These are phyloP conservation scores for Auricularia sp. DNA, from an alignment of 768 basidiomycete genomes.

Conservation along the genomic window DNA sequence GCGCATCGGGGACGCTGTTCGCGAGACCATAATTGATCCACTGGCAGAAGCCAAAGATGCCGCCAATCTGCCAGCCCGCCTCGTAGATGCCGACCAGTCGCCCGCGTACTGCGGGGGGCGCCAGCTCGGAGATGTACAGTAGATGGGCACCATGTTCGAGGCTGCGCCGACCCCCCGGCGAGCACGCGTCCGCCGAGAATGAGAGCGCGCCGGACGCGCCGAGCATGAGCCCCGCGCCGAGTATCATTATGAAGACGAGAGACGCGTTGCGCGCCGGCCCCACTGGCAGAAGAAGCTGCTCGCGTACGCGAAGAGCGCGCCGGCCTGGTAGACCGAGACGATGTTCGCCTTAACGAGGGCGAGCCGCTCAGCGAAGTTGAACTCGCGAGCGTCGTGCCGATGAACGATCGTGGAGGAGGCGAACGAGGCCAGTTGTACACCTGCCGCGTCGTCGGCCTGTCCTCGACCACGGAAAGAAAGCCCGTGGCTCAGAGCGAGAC, in stretches of 20 bases:
- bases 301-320: slow-evolving; percentile 33
- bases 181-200: slow-evolving; percentile 57
- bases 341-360: slow-evolving; percentile 33
- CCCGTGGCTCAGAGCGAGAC: too few relatives aligned
- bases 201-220: slow-evolving; percentile 25
- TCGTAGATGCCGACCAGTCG: slow-evolving; percentile 40
- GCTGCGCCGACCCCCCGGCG: slow-evolving; percentile 73
- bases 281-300: slow-evolving; percentile 24
- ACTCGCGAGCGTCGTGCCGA: slow-evolving; percentile 38
- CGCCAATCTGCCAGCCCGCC: slow-evolving; percentile 39
- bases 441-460: slow-evolving; percentile 1
- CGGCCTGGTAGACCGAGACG: slow-evolving; percentile 39
- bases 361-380: slow-evolving; percentile 28
- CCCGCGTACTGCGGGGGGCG: slow-evolving; percentile 38
- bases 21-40: slow-evolving; percentile 1
- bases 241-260: slow-evolving; percentile 34
- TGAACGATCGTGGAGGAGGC: slow-evolving; percentile 38
- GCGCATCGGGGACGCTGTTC: too few relatives aligned
- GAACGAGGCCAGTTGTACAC: slow-evolving; percentile 33
- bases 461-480: slow-evolving; percentile 9
- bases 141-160: slow-evolving; percentile 43
- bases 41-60: slow-evolving; percentile 28
- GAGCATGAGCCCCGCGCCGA: slow-evolving; percentile 34
- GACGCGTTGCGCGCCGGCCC: slow-evolving; percentile 28
- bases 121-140: slow-evolving; percentile 35